A percentile compares a stretch with the other conserved stretches of the same genome.
phyloP scores from a whole-genome alignment of 2,329 filamentous ascomycete species.

The Botrytis cinerea region DNA sequence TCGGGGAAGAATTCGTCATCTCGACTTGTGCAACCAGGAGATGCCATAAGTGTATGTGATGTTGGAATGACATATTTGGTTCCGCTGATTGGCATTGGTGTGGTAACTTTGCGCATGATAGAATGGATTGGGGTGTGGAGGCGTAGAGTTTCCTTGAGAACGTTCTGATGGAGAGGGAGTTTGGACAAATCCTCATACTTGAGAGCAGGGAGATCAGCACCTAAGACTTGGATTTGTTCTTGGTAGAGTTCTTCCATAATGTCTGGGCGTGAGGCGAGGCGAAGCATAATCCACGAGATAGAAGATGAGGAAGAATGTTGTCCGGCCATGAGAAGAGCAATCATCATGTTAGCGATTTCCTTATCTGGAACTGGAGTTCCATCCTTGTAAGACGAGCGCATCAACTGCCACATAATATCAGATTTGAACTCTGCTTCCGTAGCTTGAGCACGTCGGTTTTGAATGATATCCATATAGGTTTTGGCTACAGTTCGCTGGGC shows the following conservation, averaged over 20 bases:
- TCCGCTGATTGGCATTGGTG: slow-evolving; percentile 78
- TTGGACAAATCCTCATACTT: slow-evolving; percentile 76
- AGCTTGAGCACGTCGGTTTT: slow-evolving; percentile 58
- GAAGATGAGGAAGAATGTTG: slow-evolving; percentile 88
- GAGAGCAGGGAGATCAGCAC: slow-evolving; percentile 72
- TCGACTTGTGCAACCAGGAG: slow-evolving; percentile 77
- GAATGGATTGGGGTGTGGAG: slow-evolving; percentile 93
- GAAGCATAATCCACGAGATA: slow-evolving; percentile 81
- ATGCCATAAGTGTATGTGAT: slow-evolving; percentile 78
- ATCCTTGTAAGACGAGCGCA: slow-evolving; percentile 84
- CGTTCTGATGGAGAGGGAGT: slow-evolving; percentile 78
- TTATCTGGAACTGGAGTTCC: slow-evolving; percentile 76
- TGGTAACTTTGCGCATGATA: slow-evolving; percentile 89
- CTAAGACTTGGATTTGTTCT: slow-evolving; percentile 76
- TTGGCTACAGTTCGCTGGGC: slow-evolving; percentile 80
- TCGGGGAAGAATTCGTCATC: slow-evolving; percentile 78
- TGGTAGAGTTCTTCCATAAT: slow-evolving; percentile 79
- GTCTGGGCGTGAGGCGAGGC: slow-evolving; percentile 74
- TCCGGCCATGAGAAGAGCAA: slow-evolving; percentile 87
- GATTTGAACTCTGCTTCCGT: slow-evolving; percentile 55
- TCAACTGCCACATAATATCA: slow-evolving; percentile 90
- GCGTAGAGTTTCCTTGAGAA: slow-evolving; percentile 89
- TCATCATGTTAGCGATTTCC: slow-evolving; percentile 92
- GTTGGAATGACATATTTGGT: slow-evolving; percentile 82
- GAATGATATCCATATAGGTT: slow-evolving; percentile 81